These are phyloP conservation scores for Antitrichia curtipendula DNA, from an alignment of 225 moss, liverwort and hornwort species.

Conservation along the genomic window DNA sequence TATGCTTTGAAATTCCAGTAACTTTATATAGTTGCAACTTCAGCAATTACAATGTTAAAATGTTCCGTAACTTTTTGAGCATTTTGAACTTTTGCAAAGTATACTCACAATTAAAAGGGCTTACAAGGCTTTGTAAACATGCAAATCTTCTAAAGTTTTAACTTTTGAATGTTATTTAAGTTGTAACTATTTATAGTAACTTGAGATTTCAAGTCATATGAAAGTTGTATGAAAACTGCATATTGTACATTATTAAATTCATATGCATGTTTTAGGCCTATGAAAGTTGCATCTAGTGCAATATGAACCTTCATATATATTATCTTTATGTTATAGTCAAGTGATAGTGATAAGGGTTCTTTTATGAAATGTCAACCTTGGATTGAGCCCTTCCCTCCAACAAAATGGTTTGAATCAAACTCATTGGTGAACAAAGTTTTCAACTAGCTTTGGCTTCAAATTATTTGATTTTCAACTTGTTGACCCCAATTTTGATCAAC, in stretches of 20 bases:
- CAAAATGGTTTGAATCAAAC: not conserved
- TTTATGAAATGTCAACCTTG: no score
- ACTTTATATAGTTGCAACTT: not conserved
- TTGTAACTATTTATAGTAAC: not conserved
- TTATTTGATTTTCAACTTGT: not conserved
- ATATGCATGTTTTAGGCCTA: no score
- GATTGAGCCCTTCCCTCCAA: fast-evolving
- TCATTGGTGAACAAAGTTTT: not conserved
- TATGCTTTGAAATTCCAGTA: no score
- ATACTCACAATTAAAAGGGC: not conserved
- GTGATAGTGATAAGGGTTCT: no score
- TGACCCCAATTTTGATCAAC: not conserved
- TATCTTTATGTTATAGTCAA: no score
- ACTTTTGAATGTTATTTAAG: not conserved
- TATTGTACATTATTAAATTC: no score
- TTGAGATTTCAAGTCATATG: not conserved
- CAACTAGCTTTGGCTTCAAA: not conserved
- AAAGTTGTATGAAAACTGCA: no score
- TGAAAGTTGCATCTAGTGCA: no score
- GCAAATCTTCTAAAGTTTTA: not conserved
- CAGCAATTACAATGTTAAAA: no score
- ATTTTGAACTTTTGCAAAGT: not conserved
- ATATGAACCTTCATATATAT: no score
- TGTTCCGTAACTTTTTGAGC: not conserved
- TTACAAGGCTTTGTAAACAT: not conserved